Base-by-base conservation (phyloP, 2,329 filamentous ascomycete species). In the Ophiostoma sp. region DNA sequence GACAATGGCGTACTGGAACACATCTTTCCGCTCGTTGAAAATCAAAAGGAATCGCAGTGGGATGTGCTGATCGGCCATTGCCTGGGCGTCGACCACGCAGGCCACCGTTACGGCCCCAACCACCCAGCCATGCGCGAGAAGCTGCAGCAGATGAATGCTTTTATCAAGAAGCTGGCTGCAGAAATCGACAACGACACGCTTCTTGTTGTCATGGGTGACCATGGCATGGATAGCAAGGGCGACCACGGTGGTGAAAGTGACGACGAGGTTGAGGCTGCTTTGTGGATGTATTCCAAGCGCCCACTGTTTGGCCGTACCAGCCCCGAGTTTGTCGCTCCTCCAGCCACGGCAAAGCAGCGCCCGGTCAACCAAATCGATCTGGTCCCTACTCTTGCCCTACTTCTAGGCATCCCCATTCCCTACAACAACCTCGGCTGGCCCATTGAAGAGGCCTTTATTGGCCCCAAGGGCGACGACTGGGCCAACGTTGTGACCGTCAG, bases 231-330 rank as follows among this genome's bases (percentile, higher is more conserved):
- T 79, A 83, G 87, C 72, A 98, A 99, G 81, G 95, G 95, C 23
- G 95, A 99, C 74, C 95, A 99, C 77, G 95, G 95, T n/a, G 95
- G 95, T 69, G 95, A 99, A 81, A 97, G 94, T 41, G 92, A 97
- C 75, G 93, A 98, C 73, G 95, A 99, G 78, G 87, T 99, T 7
- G 89, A 99, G 79, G 93, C 95, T 70, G 93, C 95, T 1, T 80
- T 99, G 66, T 99, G 95, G 94, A 96, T 99, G 93, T 99, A 98
- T 79, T 96, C 95, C 1, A 96, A 94, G 79, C 89, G 87, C 75
- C 88, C 89, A 0, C 79, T 92, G 11, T 99, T 99, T 79, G 95
- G 95, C 20, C 89, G 93, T 54, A 91, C 87, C 1, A 83, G 86
- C 67, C 81, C 86, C 3, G 85, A 87, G 6, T 85, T 84, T 73